A percentile compares a stretch with the other conserved stretches of the same genome.
Conservation (phyloP, 257 asterid species). For the Ilex asprella region DNA sequence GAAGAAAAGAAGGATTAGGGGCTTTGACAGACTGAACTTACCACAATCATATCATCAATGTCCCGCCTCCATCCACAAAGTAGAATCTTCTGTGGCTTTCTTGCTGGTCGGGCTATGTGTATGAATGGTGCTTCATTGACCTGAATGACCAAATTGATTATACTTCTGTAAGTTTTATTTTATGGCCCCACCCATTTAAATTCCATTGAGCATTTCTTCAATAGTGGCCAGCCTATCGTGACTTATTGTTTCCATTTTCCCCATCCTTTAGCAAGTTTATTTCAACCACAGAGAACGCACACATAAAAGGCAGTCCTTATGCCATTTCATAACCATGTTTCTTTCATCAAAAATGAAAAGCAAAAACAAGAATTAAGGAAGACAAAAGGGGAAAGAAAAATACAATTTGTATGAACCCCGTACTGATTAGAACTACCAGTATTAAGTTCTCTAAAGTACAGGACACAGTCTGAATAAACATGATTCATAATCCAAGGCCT, state of each 20-base stretch:
- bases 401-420: too few relatives aligned
- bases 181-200: conserved; percentile 36
- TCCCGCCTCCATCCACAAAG: conserved; percentile 97
- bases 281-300: background rate
- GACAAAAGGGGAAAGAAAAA: too few relatives aligned
- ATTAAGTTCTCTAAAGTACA: too few relatives aligned
- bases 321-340: too few relatives aligned
- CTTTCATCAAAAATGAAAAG: too few relatives aligned
- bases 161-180: conserved; percentile 52
- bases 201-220: conserved; percentile 44
- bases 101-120: conserved; percentile 64
- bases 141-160: conserved; percentile 86
- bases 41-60: conserved; percentile 99
- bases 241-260: conserved; percentile 14
- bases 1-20: conserved; percentile 70
- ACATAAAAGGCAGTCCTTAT: too few relatives aligned
- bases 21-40: conserved; percentile 55
- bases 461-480: too few relatives aligned
- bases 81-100: conserved; percentile 91
- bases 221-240: conserved; percentile 40
- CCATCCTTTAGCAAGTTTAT: conserved; percentile 11
- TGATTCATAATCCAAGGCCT: too few relatives aligned
- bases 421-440: too few relatives aligned
- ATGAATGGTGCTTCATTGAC: conserved; percentile 74
- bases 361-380: too few relatives aligned